phyloP scores from a whole-genome alignment of 2,329 filamentous ascomycete species.

The Hymenotorrendiella dingleyae region DNA sequence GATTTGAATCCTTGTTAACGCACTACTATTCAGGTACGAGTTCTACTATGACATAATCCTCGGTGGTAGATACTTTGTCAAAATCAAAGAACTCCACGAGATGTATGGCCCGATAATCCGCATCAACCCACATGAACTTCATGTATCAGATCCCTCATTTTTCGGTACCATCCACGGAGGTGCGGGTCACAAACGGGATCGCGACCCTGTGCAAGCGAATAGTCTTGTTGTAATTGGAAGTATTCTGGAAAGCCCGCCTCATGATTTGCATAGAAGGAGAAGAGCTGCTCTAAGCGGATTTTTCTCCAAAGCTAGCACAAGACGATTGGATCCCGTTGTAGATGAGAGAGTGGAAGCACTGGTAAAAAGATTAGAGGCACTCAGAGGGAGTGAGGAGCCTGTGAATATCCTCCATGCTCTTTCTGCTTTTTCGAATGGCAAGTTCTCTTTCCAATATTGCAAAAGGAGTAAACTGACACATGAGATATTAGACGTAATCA shows the following conservation, averaged over 20 bases:
- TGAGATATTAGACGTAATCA: not conserved
- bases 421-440: not conserved
- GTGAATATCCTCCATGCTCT: constrained; percentile 15
- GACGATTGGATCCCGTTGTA: constrained; percentile 5
- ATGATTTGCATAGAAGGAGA: constrained; percentile 12
- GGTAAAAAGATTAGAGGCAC: constrained; percentile 10
- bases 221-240: constrained; percentile 7
- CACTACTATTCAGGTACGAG: constrained; percentile 12
- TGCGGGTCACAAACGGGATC: not conserved
- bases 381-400: constrained; percentile 5
- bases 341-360: constrained; percentile 1
- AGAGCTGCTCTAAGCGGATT: constrained; percentile 9
- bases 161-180: constrained; percentile 25
- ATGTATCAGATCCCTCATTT: constrained; percentile 27
- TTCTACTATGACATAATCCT: constrained; percentile 22
- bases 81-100: constrained; percentile 12
- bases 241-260: constrained; percentile 9
- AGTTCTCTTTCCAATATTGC: not conserved
- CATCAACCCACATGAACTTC: constrained; percentile 27
- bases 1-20: no score
- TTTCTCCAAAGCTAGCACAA: constrained; percentile 12
- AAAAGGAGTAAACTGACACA: not conserved
- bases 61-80: constrained; percentile 10
- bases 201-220: constrained; percentile 10
- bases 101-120: constrained; percentile 30